phyloP scores from a whole-genome alignment of 192 early-diverging fungal genomes.

The Umbelopsis vinacea region DNA sequence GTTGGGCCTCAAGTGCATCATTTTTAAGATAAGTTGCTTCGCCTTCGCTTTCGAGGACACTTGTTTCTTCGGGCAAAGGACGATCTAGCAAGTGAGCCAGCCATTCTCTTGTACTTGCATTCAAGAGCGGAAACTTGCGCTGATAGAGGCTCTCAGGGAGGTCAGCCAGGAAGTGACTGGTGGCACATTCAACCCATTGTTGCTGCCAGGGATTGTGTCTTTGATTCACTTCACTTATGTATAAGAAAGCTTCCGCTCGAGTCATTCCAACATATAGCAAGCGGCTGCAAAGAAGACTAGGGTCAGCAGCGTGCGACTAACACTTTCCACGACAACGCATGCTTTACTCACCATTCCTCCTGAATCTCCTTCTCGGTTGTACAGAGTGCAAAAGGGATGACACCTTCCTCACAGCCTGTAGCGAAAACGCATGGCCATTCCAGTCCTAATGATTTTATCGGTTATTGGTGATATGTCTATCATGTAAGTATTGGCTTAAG shows the following conservation, averaged over 20 bases:
- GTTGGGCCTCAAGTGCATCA: background rate
- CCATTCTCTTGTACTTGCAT: background rate
- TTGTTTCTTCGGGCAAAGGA: background rate
- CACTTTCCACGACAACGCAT: background rate
- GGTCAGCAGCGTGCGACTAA: too few relatives aligned
- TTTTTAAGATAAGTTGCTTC: too few relatives aligned
- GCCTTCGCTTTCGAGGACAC: background rate
- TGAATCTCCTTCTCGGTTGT: background rate
- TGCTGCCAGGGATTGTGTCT: background rate
- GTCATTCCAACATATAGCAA: slow-evolving; percentile 39
- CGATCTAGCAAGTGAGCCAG: background rate
- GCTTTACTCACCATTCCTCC: slow-evolving; percentile 31
- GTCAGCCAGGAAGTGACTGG: background rate
- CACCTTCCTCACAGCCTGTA: slow-evolving; percentile 25
- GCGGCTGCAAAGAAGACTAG: background rate
- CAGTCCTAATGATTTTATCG: slow-evolving; percentile 15
- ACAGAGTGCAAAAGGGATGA: slow-evolving; percentile 17
- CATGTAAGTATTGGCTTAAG: background rate
- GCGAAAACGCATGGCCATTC: slow-evolving; percentile 40
- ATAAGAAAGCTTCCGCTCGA: slow-evolving; percentile 27
- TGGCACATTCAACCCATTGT: background rate
- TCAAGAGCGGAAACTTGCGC: background rate
- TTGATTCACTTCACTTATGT: background rate
- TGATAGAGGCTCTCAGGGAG: background rate
- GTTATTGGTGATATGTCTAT: background rate